A percentile compares a stretch with the other conserved stretches of the same genome.
phyloP scores from a whole-genome alignment of 805 yeast genomes.

The Ogataea glucozyma region DNA sequence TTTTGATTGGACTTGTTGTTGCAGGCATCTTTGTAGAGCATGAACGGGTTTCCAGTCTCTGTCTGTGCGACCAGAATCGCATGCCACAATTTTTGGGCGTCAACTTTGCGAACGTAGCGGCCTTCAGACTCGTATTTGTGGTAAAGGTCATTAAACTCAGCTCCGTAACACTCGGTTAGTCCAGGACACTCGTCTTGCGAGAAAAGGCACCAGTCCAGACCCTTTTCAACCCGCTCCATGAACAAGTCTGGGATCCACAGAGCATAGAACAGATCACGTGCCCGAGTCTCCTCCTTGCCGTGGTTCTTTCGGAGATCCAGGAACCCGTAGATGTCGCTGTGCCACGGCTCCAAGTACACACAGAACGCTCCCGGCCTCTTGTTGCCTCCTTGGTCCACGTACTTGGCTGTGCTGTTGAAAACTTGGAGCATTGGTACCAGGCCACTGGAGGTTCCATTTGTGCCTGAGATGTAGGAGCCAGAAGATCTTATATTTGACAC shows the following conservation, averaged over 20 bases:
- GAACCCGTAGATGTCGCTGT: conserved; percentile 84
- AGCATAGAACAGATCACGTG: conserved; percentile 90
- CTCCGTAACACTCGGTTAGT: conserved; percentile 78
- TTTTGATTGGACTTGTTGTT: conserved; percentile 86
- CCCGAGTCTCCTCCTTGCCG: conserved; percentile 91
- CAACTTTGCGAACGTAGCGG: conserved; percentile 60
- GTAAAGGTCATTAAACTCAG: conserved; percentile 74
- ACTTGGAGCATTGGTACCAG: conserved; percentile 95
- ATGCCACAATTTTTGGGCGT: conserved; percentile 90
- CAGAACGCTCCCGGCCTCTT: conserved; percentile 98
- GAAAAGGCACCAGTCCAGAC: conserved; percentile 84
- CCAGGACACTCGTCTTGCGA: conserved; percentile 91
- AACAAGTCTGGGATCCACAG: conserved; percentile 94
- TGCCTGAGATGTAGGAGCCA: conserved; percentile 87
- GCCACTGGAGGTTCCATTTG: conserved; percentile 92
- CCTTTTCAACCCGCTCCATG: conserved; percentile 82
- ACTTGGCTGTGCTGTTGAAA: conserved; percentile 92
- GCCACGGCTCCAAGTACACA: conserved; percentile 95
- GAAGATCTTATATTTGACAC: conserved; percentile 82
- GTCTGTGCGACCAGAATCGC: conserved; percentile 89
- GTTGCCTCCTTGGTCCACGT: conserved; percentile 98
- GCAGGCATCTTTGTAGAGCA: conserved; percentile 91
- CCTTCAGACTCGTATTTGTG: conserved; percentile 71
- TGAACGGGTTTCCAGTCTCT: conserved; percentile 95
- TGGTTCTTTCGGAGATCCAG: conserved; percentile 87